Evolutionary conservation across 1,284 basidiomycete genomes (phyloP).

Genomic region (Leccinum pachyderme): DNA sequence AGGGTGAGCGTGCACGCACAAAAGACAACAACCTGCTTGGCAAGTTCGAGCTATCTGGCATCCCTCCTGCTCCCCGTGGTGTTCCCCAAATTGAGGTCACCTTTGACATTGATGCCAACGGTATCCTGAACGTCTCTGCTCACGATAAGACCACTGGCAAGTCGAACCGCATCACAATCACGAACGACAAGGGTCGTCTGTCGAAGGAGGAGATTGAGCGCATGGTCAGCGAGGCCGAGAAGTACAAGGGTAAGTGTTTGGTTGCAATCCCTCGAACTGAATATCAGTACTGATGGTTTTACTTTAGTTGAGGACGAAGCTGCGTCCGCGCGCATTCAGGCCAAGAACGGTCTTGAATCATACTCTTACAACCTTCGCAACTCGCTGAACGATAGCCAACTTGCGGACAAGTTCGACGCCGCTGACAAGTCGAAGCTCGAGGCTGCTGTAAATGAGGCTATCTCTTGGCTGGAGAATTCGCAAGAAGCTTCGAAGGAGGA

Average conservation of each 20-base stretch:
- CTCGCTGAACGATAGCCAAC: slow-evolving; percentile 82
- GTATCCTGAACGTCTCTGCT: slow-evolving; percentile 96
- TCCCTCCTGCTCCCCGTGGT: slow-evolving; percentile 97
- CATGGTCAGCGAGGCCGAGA: slow-evolving; percentile 93
- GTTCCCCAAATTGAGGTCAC: slow-evolving; percentile 98
- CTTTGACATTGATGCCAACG: slow-evolving; percentile 99
- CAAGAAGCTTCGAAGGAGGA: slow-evolving; percentile 95
- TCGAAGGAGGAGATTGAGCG: slow-evolving; percentile 99
- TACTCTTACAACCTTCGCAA: slow-evolving; percentile 97
- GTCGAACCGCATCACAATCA: slow-evolving; percentile 94
- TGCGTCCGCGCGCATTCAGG: slow-evolving; percentile 76
- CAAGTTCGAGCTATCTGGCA: slow-evolving; percentile 98
- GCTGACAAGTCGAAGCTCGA: slow-evolving; percentile 90
- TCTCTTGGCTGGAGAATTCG: slow-evolving; percentile 86
- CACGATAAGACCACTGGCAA: slow-evolving; percentile 98
- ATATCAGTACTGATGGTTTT: slow-evolving; percentile 21
- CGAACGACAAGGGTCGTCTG: slow-evolving; percentile 97
- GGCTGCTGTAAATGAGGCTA: slow-evolving; percentile 80
- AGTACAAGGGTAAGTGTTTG: slow-evolving; percentile 70
- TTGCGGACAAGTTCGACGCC: slow-evolving; percentile 84
- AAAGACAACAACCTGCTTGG: slow-evolving; percentile 99
- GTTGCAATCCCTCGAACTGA: background rate
- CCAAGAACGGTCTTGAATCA: slow-evolving; percentile 91
- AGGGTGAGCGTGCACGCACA: slow-evolving; percentile 98
- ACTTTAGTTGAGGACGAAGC: slow-evolving; percentile 74